Conservation (phyloP, 805 yeast genomes). For the Candida suzukii region DNA sequence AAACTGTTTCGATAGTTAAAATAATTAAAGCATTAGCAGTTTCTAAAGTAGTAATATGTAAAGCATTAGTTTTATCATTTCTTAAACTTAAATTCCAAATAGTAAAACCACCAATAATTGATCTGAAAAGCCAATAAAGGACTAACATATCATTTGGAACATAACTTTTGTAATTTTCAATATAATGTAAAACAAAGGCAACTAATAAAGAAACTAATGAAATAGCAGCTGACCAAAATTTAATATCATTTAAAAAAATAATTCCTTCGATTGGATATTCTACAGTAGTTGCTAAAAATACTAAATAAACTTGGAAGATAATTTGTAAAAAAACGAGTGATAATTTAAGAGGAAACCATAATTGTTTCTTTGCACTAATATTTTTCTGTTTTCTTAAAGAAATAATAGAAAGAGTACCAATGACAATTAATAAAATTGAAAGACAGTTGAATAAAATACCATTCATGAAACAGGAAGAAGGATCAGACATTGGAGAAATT, state of each 20-base stretch:
- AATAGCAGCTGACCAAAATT: slow-evolving; percentile 21
- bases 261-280: slow-evolving; percentile 13
- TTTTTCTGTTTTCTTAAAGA: slow-evolving; percentile 26
- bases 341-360: slow-evolving; percentile 38
- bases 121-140: slow-evolving; percentile 65
- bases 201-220: slow-evolving; percentile 39
- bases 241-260: slow-evolving; percentile 20
- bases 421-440: slow-evolving; percentile 29
- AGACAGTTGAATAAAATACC: slow-evolving; percentile 33
- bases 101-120: slow-evolving; percentile 40
- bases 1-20: slow-evolving; percentile 38
- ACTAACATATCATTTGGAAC: slow-evolving; percentile 65
- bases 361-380: slow-evolving; percentile 22
- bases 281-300: slow-evolving; percentile 5
- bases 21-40: slow-evolving; percentile 34
- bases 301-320: slow-evolving; percentile 23
- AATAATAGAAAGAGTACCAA: slow-evolving; percentile 29
- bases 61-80: slow-evolving; percentile 20
- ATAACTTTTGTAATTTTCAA: slow-evolving; percentile 61
- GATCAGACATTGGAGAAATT: slow-evolving; percentile 34
- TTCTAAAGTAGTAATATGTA: slow-evolving; percentile 15
- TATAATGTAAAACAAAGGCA: slow-evolving; percentile 52
- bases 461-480: slow-evolving; percentile 44
- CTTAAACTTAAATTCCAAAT: slow-evolving; percentile 35
- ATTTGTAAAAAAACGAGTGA: slow-evolving; percentile 32